Base-by-base conservation (phyloP, 495 filamentous ascomycete species). In the Penicillium coffeae region DNA sequence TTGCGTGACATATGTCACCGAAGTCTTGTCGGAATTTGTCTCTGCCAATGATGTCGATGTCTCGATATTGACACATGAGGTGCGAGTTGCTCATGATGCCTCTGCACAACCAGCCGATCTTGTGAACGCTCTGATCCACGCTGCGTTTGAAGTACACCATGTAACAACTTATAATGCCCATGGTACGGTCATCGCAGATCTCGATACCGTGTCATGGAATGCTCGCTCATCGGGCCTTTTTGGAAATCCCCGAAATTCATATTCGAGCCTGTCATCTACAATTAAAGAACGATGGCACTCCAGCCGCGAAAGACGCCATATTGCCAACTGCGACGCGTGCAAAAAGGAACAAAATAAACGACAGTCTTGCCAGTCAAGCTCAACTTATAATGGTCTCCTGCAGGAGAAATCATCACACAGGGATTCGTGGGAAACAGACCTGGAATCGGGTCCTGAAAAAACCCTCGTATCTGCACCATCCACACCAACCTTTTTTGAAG, bases 241-340 rank as follows among this genome's bases (percentile, higher is more conserved):
- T 42, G 44, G 55, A 19, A 44, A 59, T 16, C 65, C 62, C 8
- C 54, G 56, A 5, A 46, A 38, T 1, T 53, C 59, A 7, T 54
- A 60, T 27, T 54, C 58, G n/a, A 56, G 46, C 8, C 44, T 61
- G 34, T 62, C 60, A 1, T 59, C 55, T 18, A 59, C 59, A 13
- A 50, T 58, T 12, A 61, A 57, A 48, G 63, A 62, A 9, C 44
- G 55, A 37, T 16, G 56, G 5, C 56, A 62, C 25, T 45, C 48
- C 4, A 55, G 41, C 25, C 46, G 54, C 42, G 49, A 60, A 10
- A 64, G 60, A 15, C 45, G 50, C 41, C 72, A 77, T 42, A 50
- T 76, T 43, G 68, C 68, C 45, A 76, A 75, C 21, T 78, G 75
- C 42, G 70, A 74, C 50, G 74, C 72, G n/a, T 78, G 75, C 58